Evolutionary conservation across 2,329 filamentous ascomycete genomes (phyloP).

Genomic region (Trichoderma oligosporum): DNA sequence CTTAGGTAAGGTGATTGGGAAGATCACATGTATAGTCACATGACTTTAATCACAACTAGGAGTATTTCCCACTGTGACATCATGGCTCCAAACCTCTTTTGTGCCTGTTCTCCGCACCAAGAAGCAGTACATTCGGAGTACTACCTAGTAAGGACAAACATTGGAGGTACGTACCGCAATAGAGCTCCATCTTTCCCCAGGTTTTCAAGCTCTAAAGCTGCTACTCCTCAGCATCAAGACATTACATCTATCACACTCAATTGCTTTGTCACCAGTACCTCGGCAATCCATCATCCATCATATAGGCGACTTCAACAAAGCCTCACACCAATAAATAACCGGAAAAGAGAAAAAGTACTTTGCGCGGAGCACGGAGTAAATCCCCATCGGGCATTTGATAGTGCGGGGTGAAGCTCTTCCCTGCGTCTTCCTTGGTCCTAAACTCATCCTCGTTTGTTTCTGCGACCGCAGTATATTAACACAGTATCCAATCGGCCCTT

Average conservation of each 20-base stretch:
- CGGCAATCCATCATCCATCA: too few species aligned
- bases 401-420: constrained; percentile 26
- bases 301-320: too few species aligned
- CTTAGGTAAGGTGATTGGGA: not conserved
- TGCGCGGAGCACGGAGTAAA: not conserved
- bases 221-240: not conserved
- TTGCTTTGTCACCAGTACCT: too few species aligned
- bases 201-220: not conserved
- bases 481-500: constrained; percentile 30
- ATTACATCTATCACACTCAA: constrained; percentile 14
- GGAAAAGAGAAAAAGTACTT: too few species aligned
- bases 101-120: constrained; percentile 13
- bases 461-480: constrained; percentile 2
- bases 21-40: not conserved
- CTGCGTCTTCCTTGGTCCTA: constrained; percentile 21
- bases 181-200: constrained; percentile 20
- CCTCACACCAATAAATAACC: not conserved
- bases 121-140: too few species aligned
- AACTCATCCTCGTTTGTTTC: not conserved
- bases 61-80: not conserved
- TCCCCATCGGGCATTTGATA: constrained; percentile 13
- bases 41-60: not conserved
- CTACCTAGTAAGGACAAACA: too few species aligned
- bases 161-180: constrained; percentile 10
- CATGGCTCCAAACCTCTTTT: not conserved